Conservation (phyloP, 2,329 filamentous ascomycete species). For the Blastomyces parvus region DNA sequence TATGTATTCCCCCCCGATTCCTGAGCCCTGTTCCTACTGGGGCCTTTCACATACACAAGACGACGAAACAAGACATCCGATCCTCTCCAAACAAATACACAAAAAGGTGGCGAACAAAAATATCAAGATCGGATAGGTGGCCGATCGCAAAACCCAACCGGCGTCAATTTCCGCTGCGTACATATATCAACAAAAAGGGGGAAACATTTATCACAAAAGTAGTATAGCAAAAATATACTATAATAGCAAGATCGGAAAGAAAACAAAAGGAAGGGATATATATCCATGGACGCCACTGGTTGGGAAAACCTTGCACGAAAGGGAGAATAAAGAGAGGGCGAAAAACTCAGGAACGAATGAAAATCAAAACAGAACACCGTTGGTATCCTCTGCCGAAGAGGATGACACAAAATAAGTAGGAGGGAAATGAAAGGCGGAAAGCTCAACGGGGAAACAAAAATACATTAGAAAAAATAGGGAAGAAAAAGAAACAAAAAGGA, state of each 20-base stretch:
- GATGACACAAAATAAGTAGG: constrained; percentile 1
- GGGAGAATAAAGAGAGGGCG: neutral
- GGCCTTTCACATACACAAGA: neutral
- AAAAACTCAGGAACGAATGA: constrained; percentile 2
- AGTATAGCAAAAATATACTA: neutral
- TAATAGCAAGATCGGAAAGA: constrained; percentile 1
- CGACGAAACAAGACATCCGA: neutral
- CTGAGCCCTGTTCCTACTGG: neutral
- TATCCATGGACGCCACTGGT: neutral
- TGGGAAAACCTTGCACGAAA: neutral
- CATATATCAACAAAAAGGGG: no score
- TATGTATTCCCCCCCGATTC: neutral
- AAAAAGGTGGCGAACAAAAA: neutral
- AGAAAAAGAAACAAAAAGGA: neutral
- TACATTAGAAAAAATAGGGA: no score
- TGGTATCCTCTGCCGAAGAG: neutral
- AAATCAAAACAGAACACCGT: neutral
- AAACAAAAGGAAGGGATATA: constrained; percentile 2
- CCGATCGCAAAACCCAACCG: neutral
- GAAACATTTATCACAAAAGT: neutral
- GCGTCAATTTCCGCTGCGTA: neutral
- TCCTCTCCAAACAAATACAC: neutral
- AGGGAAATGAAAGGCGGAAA: neutral
- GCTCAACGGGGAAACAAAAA: neutral
- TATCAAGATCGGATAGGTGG: neutral